Percentiles rank a stretch among this genome's conserved stretches.
These are phyloP conservation scores for Aspergillus uvarum DNA, from an alignment of 2,329 filamentous ascomycete genomes.

Conservation along the genomic window DNA sequence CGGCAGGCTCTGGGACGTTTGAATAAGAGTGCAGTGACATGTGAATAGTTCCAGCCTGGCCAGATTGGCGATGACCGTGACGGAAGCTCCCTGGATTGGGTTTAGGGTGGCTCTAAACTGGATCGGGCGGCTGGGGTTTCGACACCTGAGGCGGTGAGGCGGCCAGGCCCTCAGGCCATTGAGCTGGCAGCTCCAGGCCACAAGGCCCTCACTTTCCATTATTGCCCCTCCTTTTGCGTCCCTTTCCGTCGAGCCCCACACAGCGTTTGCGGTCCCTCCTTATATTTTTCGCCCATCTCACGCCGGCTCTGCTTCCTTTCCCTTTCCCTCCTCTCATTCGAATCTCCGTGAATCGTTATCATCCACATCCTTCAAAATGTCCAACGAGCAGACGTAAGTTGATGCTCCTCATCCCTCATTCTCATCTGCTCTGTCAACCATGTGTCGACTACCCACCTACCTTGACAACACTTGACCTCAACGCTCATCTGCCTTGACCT, in stretches of 20 bases:
- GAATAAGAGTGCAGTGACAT: background rate
- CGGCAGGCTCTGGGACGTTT: background rate
- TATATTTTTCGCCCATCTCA: constrained; percentile 30
- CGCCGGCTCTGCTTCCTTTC: constrained; percentile 22
- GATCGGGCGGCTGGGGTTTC: constrained; percentile 19
- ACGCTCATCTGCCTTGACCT: constrained; percentile 20
- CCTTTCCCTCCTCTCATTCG: constrained; percentile 24
- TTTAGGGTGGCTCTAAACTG: constrained; percentile 17
- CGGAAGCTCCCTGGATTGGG: constrained; percentile 26
- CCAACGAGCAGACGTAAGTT: constrained; percentile 84
- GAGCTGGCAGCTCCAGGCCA: too few species aligned
- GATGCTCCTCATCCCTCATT: constrained; percentile 9
- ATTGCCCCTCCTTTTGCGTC: constrained; percentile 14
- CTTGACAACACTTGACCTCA: constrained; percentile 3
- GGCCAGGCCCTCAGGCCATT: background rate
- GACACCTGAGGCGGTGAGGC: constrained; percentile 22
- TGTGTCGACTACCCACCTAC: background rate
- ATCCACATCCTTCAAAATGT: constrained; percentile 57
- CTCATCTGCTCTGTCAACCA: background rate
- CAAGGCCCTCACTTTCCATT: background rate
- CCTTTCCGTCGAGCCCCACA: constrained; percentile 22
- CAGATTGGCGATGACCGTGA: constrained; percentile 21
- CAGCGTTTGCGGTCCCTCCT: constrained; percentile 6
- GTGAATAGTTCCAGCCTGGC: constrained; percentile 33
- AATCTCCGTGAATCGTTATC: constrained; percentile 12